Evolutionary conservation across 306 rosid genomes (phyloP), one percentile per base, ranked within the genome.

Genomic region (Vicia sativa): DNA sequence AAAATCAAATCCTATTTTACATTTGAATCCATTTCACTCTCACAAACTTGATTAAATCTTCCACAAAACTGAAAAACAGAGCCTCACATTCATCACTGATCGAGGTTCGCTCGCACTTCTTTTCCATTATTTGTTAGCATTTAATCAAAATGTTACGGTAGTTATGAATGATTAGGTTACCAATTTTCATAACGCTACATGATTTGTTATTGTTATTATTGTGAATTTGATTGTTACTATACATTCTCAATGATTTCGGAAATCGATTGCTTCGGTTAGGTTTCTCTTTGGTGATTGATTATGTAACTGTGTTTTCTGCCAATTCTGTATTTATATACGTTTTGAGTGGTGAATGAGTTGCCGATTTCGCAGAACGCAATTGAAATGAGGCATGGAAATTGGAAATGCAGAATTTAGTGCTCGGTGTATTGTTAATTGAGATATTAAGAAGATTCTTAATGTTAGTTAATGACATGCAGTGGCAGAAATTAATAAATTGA

Each of bases 111-210:
- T 76, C n/a, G 74, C 41, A 74, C 71, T 73, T 9, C 15, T 5
- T 65, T 59, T 26, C 9, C 39, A 37, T 26, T 45, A 7, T 21
- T 21, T 15, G 0, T 70, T 31, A 4, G 0, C 11, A 38, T 56
- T 26, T 38, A 8, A 31, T 31, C 7, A 31, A 31, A 31, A 55
- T 44, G 38, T 26, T n/a, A 34, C 59, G 31, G 55, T 55, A 12
- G 44, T 21, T 53, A 53, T 81, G 80, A 82, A 53, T 81, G 80
- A 82, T 84, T 84, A 13, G 80, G 61, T 67, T 82, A 62, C 39
- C 26, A 28, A 65, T 61, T 62, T 54, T 42, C 28, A 35, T 25
- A 18, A 21, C 55, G 9, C 31, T 48, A 38, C 26, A 21, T 13
- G 9, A 9, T 60, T 67, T 19, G 3, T 34, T 44, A 2, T 55